A percentile compares a stretch with the other conserved stretches of the same genome.
These are phyloP conservation scores for Plasmodium fragile DNA, from an alignment of 169 alveolate genomes.

Conservation along the genomic window DNA sequence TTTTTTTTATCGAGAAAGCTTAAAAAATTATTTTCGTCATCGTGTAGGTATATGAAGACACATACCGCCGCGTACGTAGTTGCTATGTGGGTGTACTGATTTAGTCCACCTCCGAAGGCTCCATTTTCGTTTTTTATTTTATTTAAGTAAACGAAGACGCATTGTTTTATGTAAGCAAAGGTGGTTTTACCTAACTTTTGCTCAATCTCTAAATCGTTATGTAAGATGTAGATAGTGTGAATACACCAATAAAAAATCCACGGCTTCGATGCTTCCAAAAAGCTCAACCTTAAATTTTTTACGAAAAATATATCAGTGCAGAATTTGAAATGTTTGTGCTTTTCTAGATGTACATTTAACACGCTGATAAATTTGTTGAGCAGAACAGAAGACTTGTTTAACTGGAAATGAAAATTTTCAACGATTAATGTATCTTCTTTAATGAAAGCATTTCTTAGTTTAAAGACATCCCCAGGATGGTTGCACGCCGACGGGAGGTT, in stretches of 20 bases:
- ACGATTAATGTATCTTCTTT: slow-evolving; percentile 16
- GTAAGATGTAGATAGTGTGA: slow-evolving; percentile 45
- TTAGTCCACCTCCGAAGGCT: slow-evolving; percentile 94
- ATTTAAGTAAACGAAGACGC: slow-evolving; percentile 53
- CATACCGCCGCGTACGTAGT: slow-evolving; percentile 94
- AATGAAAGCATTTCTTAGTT: slow-evolving; percentile 11
- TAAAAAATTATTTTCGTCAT: slow-evolving; percentile 84
- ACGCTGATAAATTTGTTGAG: slow-evolving; percentile 51
- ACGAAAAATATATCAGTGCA: slow-evolving; percentile 71
- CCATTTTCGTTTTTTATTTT: slow-evolving; percentile 82
- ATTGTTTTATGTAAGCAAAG: slow-evolving; percentile 43
- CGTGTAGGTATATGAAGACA: slow-evolving; percentile 77
- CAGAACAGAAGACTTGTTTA: slow-evolving; percentile 54
- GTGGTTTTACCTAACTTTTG: slow-evolving; percentile 46
- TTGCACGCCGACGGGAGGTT: neutral
- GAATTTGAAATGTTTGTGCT: slow-evolving; percentile 60
- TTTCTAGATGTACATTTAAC: slow-evolving; percentile 63
- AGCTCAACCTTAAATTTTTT: slow-evolving; percentile 49
- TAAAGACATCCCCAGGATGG: neutral
- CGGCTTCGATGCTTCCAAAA: slow-evolving; percentile 74
- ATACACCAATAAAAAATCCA: slow-evolving; percentile 77
- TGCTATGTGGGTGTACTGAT: slow-evolving; percentile 92
- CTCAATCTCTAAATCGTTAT: slow-evolving; percentile 62
- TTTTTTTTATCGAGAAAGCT: slow-evolving; percentile 90
- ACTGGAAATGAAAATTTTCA: slow-evolving; percentile 24